A percentile compares a stretch with the other conserved stretches of the same genome.
These are phyloP conservation scores for Pseudopithomyces maydicus DNA, from an alignment of 2,329 filamentous ascomycete species.

Conservation along the genomic window DNA sequence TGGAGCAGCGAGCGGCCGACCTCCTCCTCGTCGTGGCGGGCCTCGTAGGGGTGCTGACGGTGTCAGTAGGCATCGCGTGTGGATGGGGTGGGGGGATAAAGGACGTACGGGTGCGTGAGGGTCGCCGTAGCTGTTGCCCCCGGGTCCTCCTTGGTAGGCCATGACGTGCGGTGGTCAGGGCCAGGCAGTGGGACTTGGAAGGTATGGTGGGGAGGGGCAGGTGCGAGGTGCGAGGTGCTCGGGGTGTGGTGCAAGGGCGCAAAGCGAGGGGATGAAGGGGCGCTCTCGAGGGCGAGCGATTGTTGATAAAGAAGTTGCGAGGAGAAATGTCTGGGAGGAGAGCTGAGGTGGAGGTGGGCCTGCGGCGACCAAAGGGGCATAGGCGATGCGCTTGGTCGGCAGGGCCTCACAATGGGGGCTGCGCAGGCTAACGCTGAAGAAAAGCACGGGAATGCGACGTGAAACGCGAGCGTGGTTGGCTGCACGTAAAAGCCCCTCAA, in stretches of 20 bases:
- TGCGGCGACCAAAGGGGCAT: slow-evolving; percentile 14
- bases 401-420: slow-evolving; percentile 10
- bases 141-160: slow-evolving; percentile 44
- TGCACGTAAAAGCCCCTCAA: slow-evolving; percentile 16
- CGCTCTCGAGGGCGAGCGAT: slow-evolving; percentile 11
- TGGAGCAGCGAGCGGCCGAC: slow-evolving; percentile 56
- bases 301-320: slow-evolving; percentile 24
- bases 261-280: slow-evolving; percentile 13
- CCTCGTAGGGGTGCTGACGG: slow-evolving; percentile 38
- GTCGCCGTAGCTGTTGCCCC: slow-evolving; percentile 39
- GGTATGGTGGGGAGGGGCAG: slow-evolving; percentile 21
- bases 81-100: slow-evolving; percentile 13
- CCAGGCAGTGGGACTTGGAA: slow-evolving; percentile 23
- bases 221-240: background rate
- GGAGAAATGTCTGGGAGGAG: slow-evolving; percentile 25
- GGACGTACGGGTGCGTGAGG: slow-evolving; percentile 40
- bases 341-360: slow-evolving; percentile 20
- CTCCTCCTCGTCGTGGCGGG: slow-evolving; percentile 52
- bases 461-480: slow-evolving; percentile 26
- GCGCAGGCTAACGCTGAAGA: slow-evolving; percentile 7
- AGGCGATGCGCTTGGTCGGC: slow-evolving; percentile 5
- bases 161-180: slow-evolving; percentile 33
- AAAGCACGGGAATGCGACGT: slow-evolving; percentile 14
- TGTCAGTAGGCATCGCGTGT: slow-evolving; percentile 2
- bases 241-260: slow-evolving; percentile 17